Base-by-base conservation (phyloP, 1,139 yeast genomes). In the Candida buenavistaensis region DNA sequence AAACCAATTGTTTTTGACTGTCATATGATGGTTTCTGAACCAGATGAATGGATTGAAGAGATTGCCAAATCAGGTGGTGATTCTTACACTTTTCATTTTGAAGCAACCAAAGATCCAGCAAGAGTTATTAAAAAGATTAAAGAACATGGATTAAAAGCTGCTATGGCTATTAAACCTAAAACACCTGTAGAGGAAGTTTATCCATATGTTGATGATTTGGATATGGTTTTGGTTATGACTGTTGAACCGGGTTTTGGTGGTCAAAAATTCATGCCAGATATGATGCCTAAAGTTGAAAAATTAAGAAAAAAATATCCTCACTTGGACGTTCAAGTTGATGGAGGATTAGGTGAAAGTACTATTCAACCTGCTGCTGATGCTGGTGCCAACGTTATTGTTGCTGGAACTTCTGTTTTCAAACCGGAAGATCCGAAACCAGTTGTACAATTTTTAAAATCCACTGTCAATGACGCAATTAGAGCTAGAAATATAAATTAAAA, bases 231-330 rank as follows among this genome's bases (percentile, higher is more conserved):
- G 43, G 83, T 92, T 35, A 94, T 92, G 98, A 92, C 98, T 3
- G 98, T 92, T 28, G 98, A 92, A 62, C 98, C 98, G 6, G 98
- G 98, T 1, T 92, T 92, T 55, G 98, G 98, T 23, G 99, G 99
- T 32, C 99, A 92, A 63, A 85, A 84, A 60, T 94, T 92, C 70
- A 89, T 87, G 96, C 70, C 79, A 11, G 86, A 82, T 43, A 90
- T 90, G 96, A 90, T 92, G 97, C 87, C 94, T 43, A 92, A 92
- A 65, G 97, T 92, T 30, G 82, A 78, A 51, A 70, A 69, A 23
- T 72, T 92, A 51, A 79, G 99, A 59, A 59, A 61, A 32, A 77
- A 73, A 55, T 86, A 72, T 62, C 97, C 97, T 12, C 57, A 80
- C 23, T 68, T 90, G 57, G 81, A 92, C 61, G 86, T 92, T 49